Base-by-base conservation (phyloP, 257 asterid species). In the Solanum lycopersicoides region DNA sequence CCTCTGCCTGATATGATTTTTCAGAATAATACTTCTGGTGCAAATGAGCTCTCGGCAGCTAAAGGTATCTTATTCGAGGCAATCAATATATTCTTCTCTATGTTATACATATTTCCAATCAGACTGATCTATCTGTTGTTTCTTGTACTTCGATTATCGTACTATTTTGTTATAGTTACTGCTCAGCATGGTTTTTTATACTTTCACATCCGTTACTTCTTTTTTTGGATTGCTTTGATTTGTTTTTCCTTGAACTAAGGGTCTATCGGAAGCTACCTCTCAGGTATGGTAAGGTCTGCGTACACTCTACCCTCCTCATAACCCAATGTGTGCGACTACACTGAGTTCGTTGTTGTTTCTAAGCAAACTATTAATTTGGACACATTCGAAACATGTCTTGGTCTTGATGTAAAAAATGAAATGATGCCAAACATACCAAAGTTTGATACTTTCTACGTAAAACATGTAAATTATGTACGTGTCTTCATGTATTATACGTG, bases 21-120 rank as follows among this genome's bases (percentile, higher is more conserved):
- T 34, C 94, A 91, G 75, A 91, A 87, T 50, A 89, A 91, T 76
- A 90, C 77, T 85, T 63, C 39, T 7, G 76, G 65, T 56, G 85
- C 86, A 86, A 87, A 56, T 28, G 44, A n/a, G 34, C 88, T 82
- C 68, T 28, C 41, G 12, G 30, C 41, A 16, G 37, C 50, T 42
- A 41, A 86, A 90, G 90, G 90, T 90, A 90, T 83, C 9, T n/a
- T 71, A 23, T 25, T 63, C 69, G 25, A 41, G 25, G 16, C n/a
- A 59, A 79, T 71, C 39, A n/a, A 12, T 35, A 25, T 41, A 15
- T 35, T 25, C 11, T 44, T 53, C 76, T 86, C 35, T 63, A 84
- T 45, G 74, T 11, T 28, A 65, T 59, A 30, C 60, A 25, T 68
- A 28, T 35, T 35, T 35, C 39, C 39, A 41, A 41, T 10, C 11